Conservation (phyloP, 805 yeast genomes). For the Starmerella kuoi region DNA sequence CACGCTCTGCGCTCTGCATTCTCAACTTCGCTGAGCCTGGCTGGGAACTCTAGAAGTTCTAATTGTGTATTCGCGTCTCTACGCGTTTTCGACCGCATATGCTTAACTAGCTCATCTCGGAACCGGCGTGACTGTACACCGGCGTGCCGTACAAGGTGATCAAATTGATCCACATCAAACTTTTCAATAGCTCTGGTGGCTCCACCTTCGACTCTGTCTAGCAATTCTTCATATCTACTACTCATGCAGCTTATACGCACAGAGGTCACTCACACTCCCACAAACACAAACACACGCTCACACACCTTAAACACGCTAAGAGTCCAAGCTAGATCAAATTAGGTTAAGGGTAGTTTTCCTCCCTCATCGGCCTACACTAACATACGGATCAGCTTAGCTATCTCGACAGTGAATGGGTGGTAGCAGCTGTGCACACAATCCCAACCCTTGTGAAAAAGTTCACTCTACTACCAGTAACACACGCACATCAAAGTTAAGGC, state of each 20-base stretch:
- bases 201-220: background rate
- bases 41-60: background rate
- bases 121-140: background rate
- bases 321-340: no score
- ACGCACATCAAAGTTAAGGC: no score
- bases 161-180: constrained; percentile 2
- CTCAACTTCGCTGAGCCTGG: constrained; percentile 4
- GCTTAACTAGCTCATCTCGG: constrained; percentile 1
- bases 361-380: no score
- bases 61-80: constrained; percentile 1
- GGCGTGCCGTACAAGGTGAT: constrained; percentile 1
- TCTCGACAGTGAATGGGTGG: no score
- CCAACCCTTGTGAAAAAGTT: no score
- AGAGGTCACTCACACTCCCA: no score
- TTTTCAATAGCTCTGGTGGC: background rate
- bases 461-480: no score
- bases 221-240: background rate
- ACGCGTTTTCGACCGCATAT: background rate
- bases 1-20: constrained; percentile 8
- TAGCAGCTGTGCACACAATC: no score
- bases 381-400: no score
- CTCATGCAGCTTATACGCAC: background rate
- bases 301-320: no score
- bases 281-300: no score
- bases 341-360: no score